Evolutionary conservation across 495 filamentous ascomycete species (phyloP).

Genomic region (Stereocaulon alpinum): DNA sequence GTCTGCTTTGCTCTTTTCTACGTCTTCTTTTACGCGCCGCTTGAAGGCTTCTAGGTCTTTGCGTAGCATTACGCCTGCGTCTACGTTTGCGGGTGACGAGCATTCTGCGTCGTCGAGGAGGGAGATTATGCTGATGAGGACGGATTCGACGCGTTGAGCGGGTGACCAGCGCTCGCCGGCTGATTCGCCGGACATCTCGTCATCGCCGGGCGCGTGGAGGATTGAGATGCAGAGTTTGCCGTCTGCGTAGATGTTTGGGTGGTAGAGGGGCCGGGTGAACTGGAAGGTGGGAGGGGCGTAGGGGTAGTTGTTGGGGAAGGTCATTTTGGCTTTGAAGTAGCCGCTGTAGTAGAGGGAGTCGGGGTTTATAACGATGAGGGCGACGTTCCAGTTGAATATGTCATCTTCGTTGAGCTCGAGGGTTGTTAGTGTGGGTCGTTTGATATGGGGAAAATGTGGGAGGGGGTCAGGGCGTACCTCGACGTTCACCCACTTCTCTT

Average conservation of each 20-base stretch:
- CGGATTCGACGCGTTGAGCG: conserved; percentile 84
- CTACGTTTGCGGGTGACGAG: conserved; percentile 87
- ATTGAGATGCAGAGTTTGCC: conserved; percentile 95
- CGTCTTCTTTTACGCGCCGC: conserved; percentile 53
- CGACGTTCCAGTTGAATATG: conserved; percentile 78
- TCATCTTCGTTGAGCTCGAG: conserved; percentile 57
- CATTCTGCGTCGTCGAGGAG: conserved; percentile 91
- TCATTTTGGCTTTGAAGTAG: conserved; percentile 85
- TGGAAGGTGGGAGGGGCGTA: conserved; percentile 81
- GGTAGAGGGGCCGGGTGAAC: conserved; percentile 71
- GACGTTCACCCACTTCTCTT: conserved; percentile 91
- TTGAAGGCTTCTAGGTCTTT: conserved; percentile 60
- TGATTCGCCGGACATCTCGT: conserved; percentile 79
- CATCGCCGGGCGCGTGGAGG: conserved; percentile 82
- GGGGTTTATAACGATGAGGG: conserved; percentile 81
- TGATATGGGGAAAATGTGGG: not conserved
- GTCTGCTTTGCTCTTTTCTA: conserved; percentile 62
- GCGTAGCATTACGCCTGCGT: conserved; percentile 78
- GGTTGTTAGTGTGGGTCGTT: not conserved
- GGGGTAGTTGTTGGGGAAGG: conserved; percentile 82
- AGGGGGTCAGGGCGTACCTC: conserved; percentile 43
- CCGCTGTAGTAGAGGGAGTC: conserved; percentile 86
- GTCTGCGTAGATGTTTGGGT: conserved; percentile 89
- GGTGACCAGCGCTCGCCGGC: conserved; percentile 90
- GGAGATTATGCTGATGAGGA: conserved; percentile 85